Base-by-base conservation (phyloP, 208 protist species). In the Porcisia hertigi region DNA sequence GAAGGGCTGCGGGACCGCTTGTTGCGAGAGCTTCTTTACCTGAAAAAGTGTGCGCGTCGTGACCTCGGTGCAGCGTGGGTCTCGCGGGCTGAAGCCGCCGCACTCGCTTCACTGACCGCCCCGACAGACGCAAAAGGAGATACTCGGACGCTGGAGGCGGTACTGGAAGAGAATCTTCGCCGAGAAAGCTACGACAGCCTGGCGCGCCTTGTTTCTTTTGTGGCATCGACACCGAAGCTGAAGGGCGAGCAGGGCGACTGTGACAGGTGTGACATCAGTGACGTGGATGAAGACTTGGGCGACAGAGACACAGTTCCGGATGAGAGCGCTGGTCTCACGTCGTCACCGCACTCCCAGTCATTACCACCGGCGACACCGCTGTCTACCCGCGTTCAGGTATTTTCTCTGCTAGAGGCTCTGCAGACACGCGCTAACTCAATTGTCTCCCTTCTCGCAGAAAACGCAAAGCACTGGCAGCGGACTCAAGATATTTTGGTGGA, bases 401-500 rank as follows among this genome's bases (percentile, higher is more conserved):
- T 85, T 25, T 41, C 64, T 30, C 54, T 78, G 71, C 70, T 85
- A 18, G 84, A 76, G 62, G 59, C 76, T 16, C 45, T 84, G 63
- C 71, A 66, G 53, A 85, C 86, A 0, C 82, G 81, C 39, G 84
- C 85, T 16, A 64, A 77, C 49, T 73, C 84, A 0, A 63, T 96
- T 11, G 69, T 80, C 30, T 67, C 86, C 1, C 84, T 92, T 39
- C 59, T 93, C 11, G 30, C 80, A 0, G 83, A 89, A 14, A 96
- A 96, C 70, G 74, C 79, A 1, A 63, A 79, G 18, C 81, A 94
- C 45, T 85, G 86, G 75, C 83, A 92, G 79, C 25, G 79, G 34
- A 75, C 90, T 49, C 71, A 81, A 54, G 86, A 84, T 75, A 69
- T 67, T 16, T 30, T 36, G 9, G 63, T 74, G 18, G 79, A 78